Conservation (phyloP, 257 asterid species). For the Solanum clarkiae region DNA sequence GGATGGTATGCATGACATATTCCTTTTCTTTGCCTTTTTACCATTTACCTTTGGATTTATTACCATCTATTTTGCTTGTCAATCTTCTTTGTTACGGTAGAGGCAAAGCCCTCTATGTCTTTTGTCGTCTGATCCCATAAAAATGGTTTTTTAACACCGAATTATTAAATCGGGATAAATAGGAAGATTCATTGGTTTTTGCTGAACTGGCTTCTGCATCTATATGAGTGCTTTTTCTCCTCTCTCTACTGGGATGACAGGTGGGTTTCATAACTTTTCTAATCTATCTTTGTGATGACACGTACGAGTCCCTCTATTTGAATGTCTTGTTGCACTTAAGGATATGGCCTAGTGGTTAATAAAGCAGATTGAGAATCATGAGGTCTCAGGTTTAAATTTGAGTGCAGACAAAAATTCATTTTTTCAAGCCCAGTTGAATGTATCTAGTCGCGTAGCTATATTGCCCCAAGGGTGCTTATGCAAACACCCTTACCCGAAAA, state of each 20-base stretch:
- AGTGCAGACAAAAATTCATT: neutral
- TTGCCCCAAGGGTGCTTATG: neutral
- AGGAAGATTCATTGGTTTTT: neutral
- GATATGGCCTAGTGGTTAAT: neutral
- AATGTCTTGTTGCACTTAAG: neutral
- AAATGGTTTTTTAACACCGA: neutral
- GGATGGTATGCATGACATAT: constrained; percentile 59
- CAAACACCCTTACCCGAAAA: neutral
- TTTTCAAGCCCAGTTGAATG: neutral
- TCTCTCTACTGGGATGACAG: neutral
- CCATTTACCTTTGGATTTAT: neutral
- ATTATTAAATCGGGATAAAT: neutral
- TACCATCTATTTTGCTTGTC: neutral
- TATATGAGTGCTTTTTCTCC: neutral
- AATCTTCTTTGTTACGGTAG: neutral
- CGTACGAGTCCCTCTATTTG: neutral
- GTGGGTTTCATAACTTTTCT: neutral
- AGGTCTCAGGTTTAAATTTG: neutral
- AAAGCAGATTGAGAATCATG: neutral
- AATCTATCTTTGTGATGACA: neutral
- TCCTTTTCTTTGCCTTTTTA: neutral
- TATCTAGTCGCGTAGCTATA: neutral
- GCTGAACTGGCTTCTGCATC: neutral
- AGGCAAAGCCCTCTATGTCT: neutral
- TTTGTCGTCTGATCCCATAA: neutral